Evolutionary conservation across 148 eudicot species (phyloP).

Genomic region (Cornus suecica): DNA sequence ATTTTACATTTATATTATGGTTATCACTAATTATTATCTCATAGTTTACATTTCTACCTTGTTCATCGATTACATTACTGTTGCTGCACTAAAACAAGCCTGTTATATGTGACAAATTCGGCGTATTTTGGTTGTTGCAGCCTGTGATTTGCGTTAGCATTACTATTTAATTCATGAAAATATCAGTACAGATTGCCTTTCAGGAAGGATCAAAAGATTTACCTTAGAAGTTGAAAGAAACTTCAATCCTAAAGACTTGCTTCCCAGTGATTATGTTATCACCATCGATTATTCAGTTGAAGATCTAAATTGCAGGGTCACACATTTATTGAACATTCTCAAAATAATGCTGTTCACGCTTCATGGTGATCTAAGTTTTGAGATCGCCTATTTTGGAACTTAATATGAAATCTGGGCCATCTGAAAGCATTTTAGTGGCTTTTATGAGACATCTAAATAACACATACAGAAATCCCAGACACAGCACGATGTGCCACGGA

Average conservation of each 20-base stretch:
- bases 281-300: background rate
- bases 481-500: too few species aligned
- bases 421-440: background rate
- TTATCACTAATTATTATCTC: background rate
- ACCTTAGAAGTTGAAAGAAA: background rate
- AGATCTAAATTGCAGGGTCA: background rate
- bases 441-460: background rate
- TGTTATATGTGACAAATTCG: background rate
- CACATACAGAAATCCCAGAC: too few species aligned
- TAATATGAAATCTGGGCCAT: background rate
- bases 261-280: conserved; percentile 1
- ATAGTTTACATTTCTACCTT: background rate
- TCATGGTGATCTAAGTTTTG: background rate
- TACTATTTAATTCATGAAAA: background rate
- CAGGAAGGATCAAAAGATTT: background rate
- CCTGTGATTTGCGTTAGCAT: background rate
- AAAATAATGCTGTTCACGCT: background rate
- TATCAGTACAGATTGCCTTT: background rate
- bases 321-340: background rate
- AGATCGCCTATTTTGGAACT: background rate
- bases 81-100: background rate
- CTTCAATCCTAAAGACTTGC: background rate
- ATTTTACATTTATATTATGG: background rate
- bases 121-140: background rate
- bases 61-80: background rate